Percentiles rank a stretch among this genome's conserved stretches.
phyloP scores from a whole-genome alignment of 2,329 filamentous ascomycete genomes.

The Pezicula rhizophila region DNA sequence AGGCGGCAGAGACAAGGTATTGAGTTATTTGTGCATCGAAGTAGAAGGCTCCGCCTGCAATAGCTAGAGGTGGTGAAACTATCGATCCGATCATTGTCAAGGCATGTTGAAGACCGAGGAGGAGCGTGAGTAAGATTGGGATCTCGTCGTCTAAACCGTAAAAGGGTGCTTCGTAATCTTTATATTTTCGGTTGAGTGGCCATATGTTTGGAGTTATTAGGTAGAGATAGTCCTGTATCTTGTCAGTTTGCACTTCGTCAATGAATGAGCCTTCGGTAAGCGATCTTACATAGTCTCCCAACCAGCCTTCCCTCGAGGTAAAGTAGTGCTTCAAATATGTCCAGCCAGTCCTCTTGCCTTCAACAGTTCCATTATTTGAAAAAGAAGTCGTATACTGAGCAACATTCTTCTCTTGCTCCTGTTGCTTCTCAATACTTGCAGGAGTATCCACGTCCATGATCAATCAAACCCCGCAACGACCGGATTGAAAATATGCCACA shows the following conservation, averaged over 20 bases:
- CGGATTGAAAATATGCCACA: not conserved
- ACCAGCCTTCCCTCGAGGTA: conserved; percentile 31
- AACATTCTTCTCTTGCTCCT: conserved; percentile 13
- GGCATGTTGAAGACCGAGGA: conserved; percentile 65
- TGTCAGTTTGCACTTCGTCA: not conserved
- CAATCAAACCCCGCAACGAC: not conserved
- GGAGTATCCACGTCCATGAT: not conserved
- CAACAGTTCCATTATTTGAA: conserved; percentile 2
- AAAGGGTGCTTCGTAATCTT: conserved; percentile 51
- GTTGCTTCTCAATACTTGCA: not conserved
- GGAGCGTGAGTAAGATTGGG: conserved; percentile 57
- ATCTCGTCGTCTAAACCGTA: conserved; percentile 66
- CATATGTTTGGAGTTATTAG: conserved; percentile 42
- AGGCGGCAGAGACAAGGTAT: conserved; percentile 63
- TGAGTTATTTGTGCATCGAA: conserved; percentile 47
- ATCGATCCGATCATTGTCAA: conserved; percentile 59
- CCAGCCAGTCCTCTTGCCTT: conserved; percentile 2
- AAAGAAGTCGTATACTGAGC: conserved; percentile 12
- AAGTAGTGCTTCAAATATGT: conserved; percentile 28
- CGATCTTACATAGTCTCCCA: conserved; percentile 31
- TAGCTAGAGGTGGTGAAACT: conserved; percentile 55
- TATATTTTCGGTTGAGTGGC: conserved; percentile 53
- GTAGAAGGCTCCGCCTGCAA: conserved; percentile 52
- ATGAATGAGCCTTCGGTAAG: not conserved
- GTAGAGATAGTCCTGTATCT: conserved; percentile 30